phyloP scores from a whole-genome alignment of 148 eudicot species.

The Silene uniflora region DNA sequence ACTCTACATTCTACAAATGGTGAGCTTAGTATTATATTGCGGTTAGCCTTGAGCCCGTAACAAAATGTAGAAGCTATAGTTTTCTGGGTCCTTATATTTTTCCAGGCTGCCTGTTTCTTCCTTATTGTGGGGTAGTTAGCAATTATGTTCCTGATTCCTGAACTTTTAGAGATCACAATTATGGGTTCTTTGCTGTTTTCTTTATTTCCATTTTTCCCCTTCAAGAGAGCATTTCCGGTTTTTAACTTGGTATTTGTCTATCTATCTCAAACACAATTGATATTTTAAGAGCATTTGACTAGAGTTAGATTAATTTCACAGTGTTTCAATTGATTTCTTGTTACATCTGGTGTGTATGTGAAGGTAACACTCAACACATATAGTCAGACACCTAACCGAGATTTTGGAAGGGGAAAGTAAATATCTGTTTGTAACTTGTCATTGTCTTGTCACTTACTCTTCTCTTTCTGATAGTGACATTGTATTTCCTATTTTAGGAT shows the following conservation, averaged over 20 bases:
- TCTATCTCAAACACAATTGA: not conserved
- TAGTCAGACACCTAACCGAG: not conserved
- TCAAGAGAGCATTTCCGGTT: not conserved
- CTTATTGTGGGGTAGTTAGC: conserved; percentile 2
- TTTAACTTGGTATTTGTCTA: conserved; percentile 5
- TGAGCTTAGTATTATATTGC: not conserved
- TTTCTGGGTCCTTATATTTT: not conserved
- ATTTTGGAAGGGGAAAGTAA: not conserved
- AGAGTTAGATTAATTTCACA: not conserved
- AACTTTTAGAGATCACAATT: not conserved
- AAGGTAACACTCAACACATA: not conserved
- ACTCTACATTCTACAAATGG: not conserved
- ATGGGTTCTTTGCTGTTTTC: not conserved
- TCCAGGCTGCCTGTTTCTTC: not conserved
- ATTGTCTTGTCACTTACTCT: not conserved
- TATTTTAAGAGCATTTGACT: not conserved
- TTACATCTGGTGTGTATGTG: not conserved
- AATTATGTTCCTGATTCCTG: not conserved
- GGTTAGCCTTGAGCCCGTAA: not conserved
- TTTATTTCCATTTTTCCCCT: not conserved
- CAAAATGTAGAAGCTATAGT: not conserved
- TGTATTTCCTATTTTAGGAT: conserved; percentile 57
- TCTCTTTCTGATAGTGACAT: conserved; percentile 21
- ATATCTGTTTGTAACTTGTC: not conserved
- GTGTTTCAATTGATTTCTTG: not conserved